A percentile compares a stretch with the other conserved stretches of the same genome.
Evolutionary conservation across 192 early-diverging fungal genomes (phyloP).

Genomic region (Dissophora ornata): DNA sequence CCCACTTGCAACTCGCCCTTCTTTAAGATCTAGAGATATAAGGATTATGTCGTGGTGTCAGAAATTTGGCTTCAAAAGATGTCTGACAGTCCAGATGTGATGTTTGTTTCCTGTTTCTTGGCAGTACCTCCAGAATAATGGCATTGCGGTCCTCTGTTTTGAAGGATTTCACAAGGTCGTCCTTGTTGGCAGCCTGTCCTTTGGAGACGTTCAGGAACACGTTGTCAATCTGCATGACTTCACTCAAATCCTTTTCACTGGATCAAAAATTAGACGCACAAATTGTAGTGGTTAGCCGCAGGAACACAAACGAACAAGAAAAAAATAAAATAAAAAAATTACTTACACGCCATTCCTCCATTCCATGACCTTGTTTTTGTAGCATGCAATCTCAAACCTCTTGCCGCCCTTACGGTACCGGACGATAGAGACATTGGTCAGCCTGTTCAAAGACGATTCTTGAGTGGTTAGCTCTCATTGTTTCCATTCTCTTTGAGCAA

Average conservation of each 20-base stretch:
- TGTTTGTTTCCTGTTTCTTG: not conserved
- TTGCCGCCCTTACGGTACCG: slow-evolving; percentile 96
- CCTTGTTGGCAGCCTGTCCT: slow-evolving; percentile 91
- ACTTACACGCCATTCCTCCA: slow-evolving; percentile 91
- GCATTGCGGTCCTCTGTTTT: slow-evolving; percentile 86
- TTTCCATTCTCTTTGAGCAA: too few species aligned
- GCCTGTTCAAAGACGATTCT: too few species aligned
- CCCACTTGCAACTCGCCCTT: slow-evolving; percentile 98
- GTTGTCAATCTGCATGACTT: slow-evolving; percentile 94
- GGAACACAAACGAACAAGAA: not conserved
- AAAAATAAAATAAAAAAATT: not conserved
- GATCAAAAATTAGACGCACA: slow-evolving; percentile 1
- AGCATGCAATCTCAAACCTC: slow-evolving; percentile 98
- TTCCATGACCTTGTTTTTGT: slow-evolving; percentile 98
- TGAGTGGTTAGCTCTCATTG: too few species aligned
- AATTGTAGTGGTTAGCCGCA: not conserved
- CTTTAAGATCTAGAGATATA: slow-evolving; percentile 75
- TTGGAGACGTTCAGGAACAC: slow-evolving; percentile 98
- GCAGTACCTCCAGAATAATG: slow-evolving; percentile 74
- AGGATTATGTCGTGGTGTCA: too few species aligned
- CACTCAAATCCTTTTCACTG: slow-evolving; percentile 95
- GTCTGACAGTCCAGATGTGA: not conserved
- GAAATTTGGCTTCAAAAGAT: too few species aligned
- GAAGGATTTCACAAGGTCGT: slow-evolving; percentile 90
- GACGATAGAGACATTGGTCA: slow-evolving; percentile 98